Evolutionary conservation across 169 alveolate species (phyloP).

Genomic region (Cryptosporidium ubiquitum): DNA sequence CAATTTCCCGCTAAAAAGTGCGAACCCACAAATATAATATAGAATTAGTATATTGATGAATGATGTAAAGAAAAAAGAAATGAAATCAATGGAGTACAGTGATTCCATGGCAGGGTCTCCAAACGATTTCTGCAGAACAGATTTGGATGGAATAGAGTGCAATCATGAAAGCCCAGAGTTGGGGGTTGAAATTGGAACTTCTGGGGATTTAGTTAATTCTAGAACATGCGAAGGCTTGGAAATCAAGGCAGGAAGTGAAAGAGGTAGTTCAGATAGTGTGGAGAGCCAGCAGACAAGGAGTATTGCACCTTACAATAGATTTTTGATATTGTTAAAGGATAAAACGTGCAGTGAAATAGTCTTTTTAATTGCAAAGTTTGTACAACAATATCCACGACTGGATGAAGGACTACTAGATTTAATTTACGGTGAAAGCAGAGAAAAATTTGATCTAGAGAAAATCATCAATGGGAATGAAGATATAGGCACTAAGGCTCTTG

Average conservation of each 20-base stretch:
- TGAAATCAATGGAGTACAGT: neutral
- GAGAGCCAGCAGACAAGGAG: conserved; percentile 64
- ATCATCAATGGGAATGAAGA: conserved; percentile 17
- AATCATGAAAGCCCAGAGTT: conserved; percentile 23
- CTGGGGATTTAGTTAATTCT: neutral
- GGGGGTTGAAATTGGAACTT: neutral
- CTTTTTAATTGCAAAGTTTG: conserved; percentile 37
- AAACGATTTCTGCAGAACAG: neutral
- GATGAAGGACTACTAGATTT: conserved; percentile 30
- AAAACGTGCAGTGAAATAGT: conserved; percentile 82
- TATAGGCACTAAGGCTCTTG: conserved; percentile 8
- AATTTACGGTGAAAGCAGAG: conserved; percentile 27
- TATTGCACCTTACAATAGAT: conserved; percentile 81
- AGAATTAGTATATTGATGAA: neutral
- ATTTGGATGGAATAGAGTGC: conserved; percentile 15
- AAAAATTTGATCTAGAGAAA: conserved; percentile 8
- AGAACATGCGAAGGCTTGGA: conserved; percentile 24
- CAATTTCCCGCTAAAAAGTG: neutral
- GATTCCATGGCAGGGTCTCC: conserved; percentile 30
- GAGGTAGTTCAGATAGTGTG: neutral
- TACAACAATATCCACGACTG: conserved; percentile 59
- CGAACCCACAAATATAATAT: neutral
- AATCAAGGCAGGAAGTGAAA: neutral
- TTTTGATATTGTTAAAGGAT: conserved; percentile 83
- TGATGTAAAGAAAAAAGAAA: neutral